These are phyloP conservation scores for Arthroderma sp. DNA, from an alignment of 2,329 filamentous ascomycete species.

Conservation along the genomic window DNA sequence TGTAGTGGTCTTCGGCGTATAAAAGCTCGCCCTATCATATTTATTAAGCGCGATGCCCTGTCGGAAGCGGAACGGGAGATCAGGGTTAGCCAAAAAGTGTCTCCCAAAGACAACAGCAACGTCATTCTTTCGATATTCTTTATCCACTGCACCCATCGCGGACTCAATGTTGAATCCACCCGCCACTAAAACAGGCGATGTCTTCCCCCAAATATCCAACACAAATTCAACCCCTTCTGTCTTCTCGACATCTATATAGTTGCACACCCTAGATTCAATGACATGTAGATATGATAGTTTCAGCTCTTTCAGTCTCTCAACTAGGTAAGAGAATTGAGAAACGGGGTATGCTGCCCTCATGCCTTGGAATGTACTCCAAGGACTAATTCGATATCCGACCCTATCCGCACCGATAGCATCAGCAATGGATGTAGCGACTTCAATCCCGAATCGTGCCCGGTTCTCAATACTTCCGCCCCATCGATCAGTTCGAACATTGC, in stretches of 20 bases:
- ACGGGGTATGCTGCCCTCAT: constrained; percentile 50
- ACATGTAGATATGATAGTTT: constrained; percentile 50
- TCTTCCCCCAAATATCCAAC: constrained; percentile 31
- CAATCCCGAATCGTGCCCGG: constrained; percentile 40
- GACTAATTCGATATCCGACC: constrained; percentile 36
- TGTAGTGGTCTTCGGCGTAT: constrained; percentile 20
- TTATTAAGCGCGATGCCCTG: constrained; percentile 23
- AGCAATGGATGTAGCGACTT: constrained; percentile 34
- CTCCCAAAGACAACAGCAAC: constrained; percentile 30
- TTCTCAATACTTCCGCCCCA: constrained; percentile 41
- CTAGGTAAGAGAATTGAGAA: constrained; percentile 49
- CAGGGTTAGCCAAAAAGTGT: constrained; percentile 33
- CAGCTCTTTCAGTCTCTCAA: constrained; percentile 37
- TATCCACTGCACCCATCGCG: constrained; percentile 24
- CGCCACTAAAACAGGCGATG: constrained; percentile 38
- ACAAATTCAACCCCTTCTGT: constrained; percentile 31
- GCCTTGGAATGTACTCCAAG: constrained; percentile 26
- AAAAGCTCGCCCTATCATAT: constrained; percentile 32
- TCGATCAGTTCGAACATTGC: constrained; percentile 36
- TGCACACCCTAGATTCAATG: constrained; percentile 42
- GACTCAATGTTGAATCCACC: constrained; percentile 33
- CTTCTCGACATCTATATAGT: constrained; percentile 17
- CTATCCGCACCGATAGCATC: constrained; percentile 33
- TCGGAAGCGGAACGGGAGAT: constrained; percentile 31
- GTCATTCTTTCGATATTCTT: constrained; percentile 18